These are phyloP conservation scores for Phytophthora chlamydospora DNA, from an alignment of 352 stramenopile genomes.

Conservation along the genomic window DNA sequence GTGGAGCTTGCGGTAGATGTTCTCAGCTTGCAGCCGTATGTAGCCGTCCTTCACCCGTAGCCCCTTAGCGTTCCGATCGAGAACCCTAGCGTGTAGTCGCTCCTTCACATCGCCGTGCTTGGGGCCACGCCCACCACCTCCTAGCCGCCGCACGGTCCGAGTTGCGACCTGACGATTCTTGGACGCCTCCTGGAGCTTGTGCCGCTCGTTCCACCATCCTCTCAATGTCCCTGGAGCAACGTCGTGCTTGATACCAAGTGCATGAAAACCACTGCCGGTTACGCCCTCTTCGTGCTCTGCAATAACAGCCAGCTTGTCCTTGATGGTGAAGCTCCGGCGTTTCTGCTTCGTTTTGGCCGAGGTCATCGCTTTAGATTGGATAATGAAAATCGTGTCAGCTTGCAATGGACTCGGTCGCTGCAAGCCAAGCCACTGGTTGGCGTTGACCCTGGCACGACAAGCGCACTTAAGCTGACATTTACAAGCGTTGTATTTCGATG, in stretches of 20 bases:
- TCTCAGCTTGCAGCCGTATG: conserved; percentile 9
- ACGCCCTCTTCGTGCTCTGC: conserved; percentile 6
- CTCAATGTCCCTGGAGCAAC: not conserved
- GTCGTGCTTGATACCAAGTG: conserved; percentile 2
- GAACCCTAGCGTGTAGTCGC: not conserved
- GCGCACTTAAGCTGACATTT: too few relatives aligned
- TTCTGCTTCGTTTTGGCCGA: too few relatives aligned
- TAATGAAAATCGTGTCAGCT: too few relatives aligned
- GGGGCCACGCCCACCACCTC: not conserved
- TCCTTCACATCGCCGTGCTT: not conserved
- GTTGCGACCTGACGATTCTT: conserved; percentile 11
- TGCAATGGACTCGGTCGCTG: not conserved
- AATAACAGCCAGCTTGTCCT: conserved; percentile 9
- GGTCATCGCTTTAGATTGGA: too few relatives aligned
- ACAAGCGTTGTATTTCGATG: too few relatives aligned
- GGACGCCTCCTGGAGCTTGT: not conserved
- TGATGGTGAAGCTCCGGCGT: conserved; percentile 6
- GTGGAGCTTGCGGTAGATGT: conserved; percentile 3
- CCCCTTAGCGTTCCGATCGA: conserved; percentile 3
- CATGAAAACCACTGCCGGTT: conserved; percentile 4
- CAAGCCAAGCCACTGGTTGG: too few relatives aligned
- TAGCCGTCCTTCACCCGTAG: conserved; percentile 14
- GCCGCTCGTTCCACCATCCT: not conserved
- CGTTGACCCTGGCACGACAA: too few relatives aligned
- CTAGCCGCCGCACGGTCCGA: not conserved